A percentile compares a stretch with the other conserved stretches of the same genome.
Conservation (phyloP, 106 monocot species). For the Iris macrosiphon region DNA sequence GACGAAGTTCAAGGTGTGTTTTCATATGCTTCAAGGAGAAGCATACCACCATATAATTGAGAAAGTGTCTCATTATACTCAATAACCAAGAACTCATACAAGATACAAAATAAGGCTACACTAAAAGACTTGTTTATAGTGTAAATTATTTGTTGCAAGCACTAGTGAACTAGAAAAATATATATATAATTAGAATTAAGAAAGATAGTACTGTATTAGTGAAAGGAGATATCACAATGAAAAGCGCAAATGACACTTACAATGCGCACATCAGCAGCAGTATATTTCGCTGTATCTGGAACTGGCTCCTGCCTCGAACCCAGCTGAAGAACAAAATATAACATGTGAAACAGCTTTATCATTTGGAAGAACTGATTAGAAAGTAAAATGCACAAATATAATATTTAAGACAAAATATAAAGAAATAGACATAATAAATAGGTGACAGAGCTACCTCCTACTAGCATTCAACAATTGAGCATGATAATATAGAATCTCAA, state of each 20-base stretch:
- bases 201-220: not conserved
- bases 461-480: not conserved
- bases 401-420: not conserved
- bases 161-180: not conserved
- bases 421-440: not conserved
- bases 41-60: too few relatives aligned
- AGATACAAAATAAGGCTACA: too few relatives aligned
- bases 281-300: constrained; percentile 62
- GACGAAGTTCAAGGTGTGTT: too few relatives aligned
- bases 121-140: constrained; percentile 1
- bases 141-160: not conserved
- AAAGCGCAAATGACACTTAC: constrained; percentile 4
- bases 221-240: not conserved
- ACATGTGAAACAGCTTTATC: too few relatives aligned
- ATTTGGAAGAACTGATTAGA: too few relatives aligned
- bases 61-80: too few relatives aligned
- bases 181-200: not conserved
- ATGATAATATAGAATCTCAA: not conserved
- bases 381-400: not conserved
- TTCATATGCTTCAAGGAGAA: too few relatives aligned
- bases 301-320: constrained; percentile 54
- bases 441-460: too few relatives aligned
- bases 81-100: too few relatives aligned
- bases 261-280: constrained; percentile 86
- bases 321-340: constrained; percentile 30